These are phyloP conservation scores for Mycena haematopus DNA, from an alignment of 768 basidiomycete genomes.

Conservation along the genomic window DNA sequence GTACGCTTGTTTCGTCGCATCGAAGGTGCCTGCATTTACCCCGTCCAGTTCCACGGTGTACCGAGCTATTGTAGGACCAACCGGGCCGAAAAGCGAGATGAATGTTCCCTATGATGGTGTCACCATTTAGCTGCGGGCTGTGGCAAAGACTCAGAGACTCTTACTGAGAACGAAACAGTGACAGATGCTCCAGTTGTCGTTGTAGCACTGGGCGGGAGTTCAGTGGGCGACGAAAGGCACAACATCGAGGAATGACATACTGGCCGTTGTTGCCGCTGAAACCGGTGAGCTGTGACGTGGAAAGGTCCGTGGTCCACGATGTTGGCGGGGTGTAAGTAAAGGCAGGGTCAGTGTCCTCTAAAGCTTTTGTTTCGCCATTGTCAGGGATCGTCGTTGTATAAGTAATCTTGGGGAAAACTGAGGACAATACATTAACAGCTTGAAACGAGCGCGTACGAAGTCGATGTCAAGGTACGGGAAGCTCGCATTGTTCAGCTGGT, in stretches of 20 bases:
- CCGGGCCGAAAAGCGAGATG: no score
- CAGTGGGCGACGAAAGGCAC: not conserved
- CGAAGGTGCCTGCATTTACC: no score
- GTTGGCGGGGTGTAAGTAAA: no score
- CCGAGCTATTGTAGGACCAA: no score
- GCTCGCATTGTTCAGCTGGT: no score
- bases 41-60: no score
- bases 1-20: conserved; percentile 27
- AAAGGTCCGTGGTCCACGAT: no score
- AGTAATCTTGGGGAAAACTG: conserved; percentile 23
- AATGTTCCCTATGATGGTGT: conserved; percentile 13
- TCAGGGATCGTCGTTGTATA: no score
- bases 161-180: conserved; percentile 13
- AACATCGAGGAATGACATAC: conserved; percentile 10
- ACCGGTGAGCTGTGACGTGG: conserved; percentile 9
- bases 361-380: no score
- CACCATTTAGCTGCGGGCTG: not conserved
- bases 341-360: no score
- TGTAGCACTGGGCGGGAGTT: conserved; percentile 12
- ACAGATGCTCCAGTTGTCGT: conserved; percentile 16
- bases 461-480: conserved; percentile 41
- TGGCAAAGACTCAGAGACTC: not conserved
- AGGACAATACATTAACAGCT: not conserved
- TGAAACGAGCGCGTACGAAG: conserved; percentile 31
- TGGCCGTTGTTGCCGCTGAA: conserved; percentile 29